A percentile compares a stretch with the other conserved stretches of the same genome.
These are phyloP conservation scores for Apiotrichum laibachii DNA, from an alignment of 1,284 basidiomycete genomes.

Conservation along the genomic window DNA sequence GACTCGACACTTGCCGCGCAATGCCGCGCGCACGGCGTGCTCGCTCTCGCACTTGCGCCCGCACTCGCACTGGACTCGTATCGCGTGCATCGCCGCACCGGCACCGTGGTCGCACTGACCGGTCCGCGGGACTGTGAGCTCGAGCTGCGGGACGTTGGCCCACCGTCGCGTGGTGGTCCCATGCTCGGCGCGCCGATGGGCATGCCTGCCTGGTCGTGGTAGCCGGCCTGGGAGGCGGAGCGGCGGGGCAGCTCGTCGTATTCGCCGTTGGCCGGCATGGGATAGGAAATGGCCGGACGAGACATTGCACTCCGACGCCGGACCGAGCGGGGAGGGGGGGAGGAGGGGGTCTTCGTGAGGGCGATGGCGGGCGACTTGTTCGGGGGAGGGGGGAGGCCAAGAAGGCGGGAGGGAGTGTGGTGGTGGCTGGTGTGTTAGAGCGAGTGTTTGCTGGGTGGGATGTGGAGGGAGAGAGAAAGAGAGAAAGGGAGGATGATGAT, in stretches of 20 bases:
- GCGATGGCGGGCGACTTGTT: no score
- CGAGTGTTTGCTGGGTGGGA: not conserved
- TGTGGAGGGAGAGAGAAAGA: not conserved
- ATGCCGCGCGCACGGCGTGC: no score
- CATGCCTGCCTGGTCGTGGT: not conserved
- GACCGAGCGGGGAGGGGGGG: no score
- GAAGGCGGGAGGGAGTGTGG: not conserved
- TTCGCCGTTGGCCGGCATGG: conserved; percentile 5
- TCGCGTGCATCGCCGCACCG: no score
- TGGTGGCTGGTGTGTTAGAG: not conserved
- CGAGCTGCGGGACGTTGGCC: not conserved
- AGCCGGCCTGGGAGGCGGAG: not conserved
- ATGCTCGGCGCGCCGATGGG: not conserved
- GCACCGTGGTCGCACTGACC: conserved; percentile 5
- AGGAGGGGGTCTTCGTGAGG: no score
- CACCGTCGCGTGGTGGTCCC: not conserved
- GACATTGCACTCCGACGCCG: conserved; percentile 10
- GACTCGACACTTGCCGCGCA: no score
- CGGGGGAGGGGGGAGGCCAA: no score
- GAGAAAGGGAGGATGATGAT: no score
- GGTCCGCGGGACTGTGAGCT: conserved; percentile 3
- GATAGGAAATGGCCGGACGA: conserved; percentile 25
- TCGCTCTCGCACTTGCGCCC: no score
- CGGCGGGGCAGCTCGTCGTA: not conserved
- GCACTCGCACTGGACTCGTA: not conserved